Percentiles rank a stretch among this genome's conserved stretches.
Evolutionary conservation across 805 yeast genomes (phyloP).

Genomic region (Kuraishia hungarica): DNA sequence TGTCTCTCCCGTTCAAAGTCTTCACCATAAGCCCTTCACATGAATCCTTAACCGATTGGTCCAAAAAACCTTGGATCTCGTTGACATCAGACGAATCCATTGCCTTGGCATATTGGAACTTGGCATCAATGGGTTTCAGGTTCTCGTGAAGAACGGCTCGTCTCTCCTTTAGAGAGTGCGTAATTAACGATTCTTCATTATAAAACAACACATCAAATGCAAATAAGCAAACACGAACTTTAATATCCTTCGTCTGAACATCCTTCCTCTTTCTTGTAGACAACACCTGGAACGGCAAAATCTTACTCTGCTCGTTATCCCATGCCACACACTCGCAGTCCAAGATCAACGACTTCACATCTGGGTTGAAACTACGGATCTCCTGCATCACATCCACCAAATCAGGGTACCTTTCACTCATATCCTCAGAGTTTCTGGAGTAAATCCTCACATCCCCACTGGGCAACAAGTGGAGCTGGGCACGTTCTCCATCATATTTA

Average conservation of each 20-base stretch:
- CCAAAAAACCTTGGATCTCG: constrained; percentile 77
- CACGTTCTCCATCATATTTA: constrained; percentile 97
- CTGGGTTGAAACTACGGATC: constrained; percentile 16
- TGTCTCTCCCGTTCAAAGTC: constrained; percentile 70
- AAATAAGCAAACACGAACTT: constrained; percentile 85
- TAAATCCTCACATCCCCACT: constrained; percentile 68
- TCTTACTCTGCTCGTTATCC: constrained; percentile 71
- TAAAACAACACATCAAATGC: constrained; percentile 80
- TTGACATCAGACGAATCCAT: constrained; percentile 62
- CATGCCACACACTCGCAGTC: constrained; percentile 99
- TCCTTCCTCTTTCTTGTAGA: constrained; percentile 93
- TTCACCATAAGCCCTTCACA: constrained; percentile 98
- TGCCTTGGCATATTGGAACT: constrained; percentile 71
- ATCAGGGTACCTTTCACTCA: constrained; percentile 95
- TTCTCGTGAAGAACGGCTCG: constrained; percentile 49
- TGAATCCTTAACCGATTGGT: constrained; percentile 78
- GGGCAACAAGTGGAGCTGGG: constrained; percentile 75
- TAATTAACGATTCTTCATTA: constrained; percentile 66
- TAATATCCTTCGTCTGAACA: constrained; percentile 79
- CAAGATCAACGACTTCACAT: constrained; percentile 55
- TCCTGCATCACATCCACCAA: constrained; percentile 60
- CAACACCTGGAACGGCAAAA: constrained; percentile 86
- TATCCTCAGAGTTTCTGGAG: constrained; percentile 93
- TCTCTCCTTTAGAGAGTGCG: constrained; percentile 61
- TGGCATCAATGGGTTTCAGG: constrained; percentile 59